Evolutionary conservation across 2,329 filamentous ascomycete genomes (phyloP), one percentile per base, ranked within the genome.

Genomic region (Colletotrichum sp.): DNA sequence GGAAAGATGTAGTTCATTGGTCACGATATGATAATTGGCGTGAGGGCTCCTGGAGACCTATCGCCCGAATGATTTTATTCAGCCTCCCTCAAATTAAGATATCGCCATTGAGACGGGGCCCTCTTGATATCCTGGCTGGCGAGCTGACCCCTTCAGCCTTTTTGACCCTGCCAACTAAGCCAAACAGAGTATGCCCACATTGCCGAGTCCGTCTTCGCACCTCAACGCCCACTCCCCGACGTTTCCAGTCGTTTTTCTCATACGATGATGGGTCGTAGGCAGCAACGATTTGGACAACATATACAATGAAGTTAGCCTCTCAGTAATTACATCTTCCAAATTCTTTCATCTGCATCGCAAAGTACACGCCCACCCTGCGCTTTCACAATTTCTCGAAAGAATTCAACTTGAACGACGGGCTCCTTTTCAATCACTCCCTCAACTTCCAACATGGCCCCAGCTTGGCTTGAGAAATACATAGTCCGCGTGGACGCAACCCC

Each of bases 381-480:
- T 28, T 10, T 59, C 55, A 26, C 55, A 59, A 24, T 18, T 21
- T 16, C 24, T 59, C 6, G 9, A 59, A 28, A 59, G 3, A 28
- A 59, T 13, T n/a, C 13, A 26, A 28, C 55, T 59, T 28, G 12
- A 8, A 59, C 10, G 24, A 1, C 16, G 16, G 15, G 36, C 55
- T 16, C 39, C 15, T 3, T 10, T 30, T 32, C 63, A 66, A 66
- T 8, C 36, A 66, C 18, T 18, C 16, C 34, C 3, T 30, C 64
- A 24, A 24, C 30, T 18, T 28, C 28, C 16, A 69, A 24, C 12
- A 73, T 73, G 71, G 64, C 71, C n/a, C 55, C 71, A n/a, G 64
- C 32, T 15, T 73, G 71, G 71, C 71, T 73, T 10, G 71, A 73
- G 59, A 72, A 73, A 13, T 32, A 30, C 34, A 69, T 73, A 21